Conservation (phyloP, 768 basidiomycete genomes). For the Boletus pseudo-olivaceus region DNA sequence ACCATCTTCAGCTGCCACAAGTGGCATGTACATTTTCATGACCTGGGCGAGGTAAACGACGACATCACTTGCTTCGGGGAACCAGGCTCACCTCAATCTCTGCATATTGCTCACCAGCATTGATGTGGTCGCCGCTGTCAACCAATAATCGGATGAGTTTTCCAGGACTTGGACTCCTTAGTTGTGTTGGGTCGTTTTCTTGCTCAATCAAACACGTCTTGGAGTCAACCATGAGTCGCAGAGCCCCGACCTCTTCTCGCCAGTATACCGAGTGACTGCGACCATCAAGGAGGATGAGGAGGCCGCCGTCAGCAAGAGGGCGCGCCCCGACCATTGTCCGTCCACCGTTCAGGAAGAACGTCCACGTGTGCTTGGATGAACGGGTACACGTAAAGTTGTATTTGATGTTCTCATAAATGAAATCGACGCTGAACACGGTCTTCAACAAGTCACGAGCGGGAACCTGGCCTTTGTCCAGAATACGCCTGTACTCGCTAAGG, state of each 20-base stretch:
- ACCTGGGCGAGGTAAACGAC: conserved; percentile 44
- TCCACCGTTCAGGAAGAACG: conserved; percentile 94
- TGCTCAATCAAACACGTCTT: conserved; percentile 99
- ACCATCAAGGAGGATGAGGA: conserved; percentile 87
- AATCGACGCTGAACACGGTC: conserved; percentile 95
- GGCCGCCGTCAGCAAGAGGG: conserved; percentile 90
- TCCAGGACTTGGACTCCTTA: conserved; percentile 93
- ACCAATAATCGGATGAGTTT: conserved; percentile 94
- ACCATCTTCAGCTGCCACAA: conserved; percentile 92
- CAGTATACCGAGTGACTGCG: conserved; percentile 97
- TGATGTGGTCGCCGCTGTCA: conserved; percentile 96
- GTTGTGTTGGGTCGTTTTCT: conserved; percentile 98
- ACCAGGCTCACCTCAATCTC: conserved; percentile 80
- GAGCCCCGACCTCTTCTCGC: conserved; percentile 95
- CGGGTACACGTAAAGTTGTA: conserved; percentile 96
- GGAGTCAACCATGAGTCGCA: conserved; percentile 90
- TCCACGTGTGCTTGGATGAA: conserved; percentile 86
- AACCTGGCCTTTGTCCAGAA: conserved; percentile 97
- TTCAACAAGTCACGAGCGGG: conserved; percentile 92
- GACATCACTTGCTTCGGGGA: not conserved
- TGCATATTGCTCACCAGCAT: conserved; percentile 94
- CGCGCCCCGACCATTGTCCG: conserved; percentile 89
- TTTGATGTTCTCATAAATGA: conserved; percentile 93
- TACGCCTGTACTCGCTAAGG: conserved; percentile 88
- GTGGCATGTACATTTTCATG: conserved; percentile 99